A percentile compares a stretch with the other conserved stretches of the same genome.
phyloP scores from a whole-genome alignment of 129 eudicot genomes.

The Gnaphalium uliginosum region DNA sequence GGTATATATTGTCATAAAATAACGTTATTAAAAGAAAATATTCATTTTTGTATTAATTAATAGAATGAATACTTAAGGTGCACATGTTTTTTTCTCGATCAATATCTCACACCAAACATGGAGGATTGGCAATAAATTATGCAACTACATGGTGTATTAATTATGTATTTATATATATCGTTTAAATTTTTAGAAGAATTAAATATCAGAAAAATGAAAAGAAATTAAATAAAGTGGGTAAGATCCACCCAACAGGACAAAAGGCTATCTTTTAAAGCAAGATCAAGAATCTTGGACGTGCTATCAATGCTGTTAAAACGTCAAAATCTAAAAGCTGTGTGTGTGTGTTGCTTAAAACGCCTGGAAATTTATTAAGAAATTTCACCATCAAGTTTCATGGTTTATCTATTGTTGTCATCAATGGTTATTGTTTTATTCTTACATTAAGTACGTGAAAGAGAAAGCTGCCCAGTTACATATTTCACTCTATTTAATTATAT shows the following conservation, averaged over 20 bases:
- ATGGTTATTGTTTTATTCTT: slow-evolving; percentile 24
- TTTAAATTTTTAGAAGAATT: neutral
- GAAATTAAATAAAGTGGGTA: slow-evolving; percentile 3
- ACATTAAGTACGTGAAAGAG: slow-evolving; percentile 15
- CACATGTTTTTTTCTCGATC: no score
- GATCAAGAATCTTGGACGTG: slow-evolving; percentile 31
- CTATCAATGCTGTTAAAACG: slow-evolving; percentile 30
- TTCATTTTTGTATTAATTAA: no score
- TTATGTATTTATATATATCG: neutral
- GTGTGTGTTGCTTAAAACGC: slow-evolving; percentile 7
- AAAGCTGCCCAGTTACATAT: slow-evolving; percentile 4
- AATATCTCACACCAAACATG: neutral
- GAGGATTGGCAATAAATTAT: neutral
- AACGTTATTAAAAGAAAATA: no score
- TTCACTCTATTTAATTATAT: neutral
- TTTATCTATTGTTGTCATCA: slow-evolving; percentile 16
- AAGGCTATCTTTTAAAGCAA: slow-evolving; percentile 23
- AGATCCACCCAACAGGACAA: slow-evolving; percentile 31
- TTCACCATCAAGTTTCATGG: slow-evolving; percentile 20
- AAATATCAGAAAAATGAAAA: neutral
- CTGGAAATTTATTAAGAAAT: neutral
- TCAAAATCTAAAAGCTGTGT: slow-evolving; percentile 33
- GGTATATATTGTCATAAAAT: no score
- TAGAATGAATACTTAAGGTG: no score
- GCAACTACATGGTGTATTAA: neutral